A percentile compares a stretch with the other conserved stretches of the same genome.
Evolutionary conservation across 1,284 basidiomycete species (phyloP).

Genomic region (Trichosporon sp.): DNA sequence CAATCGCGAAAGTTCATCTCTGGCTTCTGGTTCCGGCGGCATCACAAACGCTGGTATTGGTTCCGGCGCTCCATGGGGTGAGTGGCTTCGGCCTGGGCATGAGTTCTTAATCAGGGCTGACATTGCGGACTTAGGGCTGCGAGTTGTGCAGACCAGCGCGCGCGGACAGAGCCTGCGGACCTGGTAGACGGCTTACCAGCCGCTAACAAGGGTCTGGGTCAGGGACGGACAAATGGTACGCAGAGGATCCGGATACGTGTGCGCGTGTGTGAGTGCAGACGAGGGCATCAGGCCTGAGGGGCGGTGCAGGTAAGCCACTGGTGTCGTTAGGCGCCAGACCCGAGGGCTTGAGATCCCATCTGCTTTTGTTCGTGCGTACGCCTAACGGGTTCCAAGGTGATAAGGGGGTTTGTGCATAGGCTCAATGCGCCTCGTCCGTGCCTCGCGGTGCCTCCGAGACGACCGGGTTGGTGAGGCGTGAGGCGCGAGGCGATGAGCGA

Average conservation of each 20-base stretch:
- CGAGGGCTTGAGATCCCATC: neutral
- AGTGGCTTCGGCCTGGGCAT: slow-evolving; percentile 5
- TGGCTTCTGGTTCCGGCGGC: slow-evolving; percentile 14
- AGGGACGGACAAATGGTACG: slow-evolving; percentile 9
- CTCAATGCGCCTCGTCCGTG: neutral
- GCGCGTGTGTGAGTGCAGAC: neutral
- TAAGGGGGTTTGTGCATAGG: neutral
- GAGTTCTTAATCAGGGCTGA: slow-evolving; percentile 24
- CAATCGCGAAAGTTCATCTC: slow-evolving; percentile 4
- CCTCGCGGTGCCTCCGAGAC: slow-evolving; percentile 14
- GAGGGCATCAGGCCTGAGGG: neutral
- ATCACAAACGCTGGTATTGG: slow-evolving; percentile 4
- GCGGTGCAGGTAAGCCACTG: neutral
- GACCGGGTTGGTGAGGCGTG: neutral
- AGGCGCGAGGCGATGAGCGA: slow-evolving; percentile 10
- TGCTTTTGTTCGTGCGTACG: slow-evolving; percentile 4
- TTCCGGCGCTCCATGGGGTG: slow-evolving; percentile 23
- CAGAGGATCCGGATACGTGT: slow-evolving; percentile 15
- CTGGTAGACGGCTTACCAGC: neutral
- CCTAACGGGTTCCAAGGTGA: neutral
- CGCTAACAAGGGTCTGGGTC: slow-evolving; percentile 6
- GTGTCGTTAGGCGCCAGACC: neutral
- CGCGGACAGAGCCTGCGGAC: slow-evolving; percentile 17
- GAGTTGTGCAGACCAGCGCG: slow-evolving; percentile 25
- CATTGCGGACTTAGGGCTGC: slow-evolving; percentile 29